Base-by-base conservation (phyloP, 2,329 filamentous ascomycete species). In the Epichloe coenophiala region DNA sequence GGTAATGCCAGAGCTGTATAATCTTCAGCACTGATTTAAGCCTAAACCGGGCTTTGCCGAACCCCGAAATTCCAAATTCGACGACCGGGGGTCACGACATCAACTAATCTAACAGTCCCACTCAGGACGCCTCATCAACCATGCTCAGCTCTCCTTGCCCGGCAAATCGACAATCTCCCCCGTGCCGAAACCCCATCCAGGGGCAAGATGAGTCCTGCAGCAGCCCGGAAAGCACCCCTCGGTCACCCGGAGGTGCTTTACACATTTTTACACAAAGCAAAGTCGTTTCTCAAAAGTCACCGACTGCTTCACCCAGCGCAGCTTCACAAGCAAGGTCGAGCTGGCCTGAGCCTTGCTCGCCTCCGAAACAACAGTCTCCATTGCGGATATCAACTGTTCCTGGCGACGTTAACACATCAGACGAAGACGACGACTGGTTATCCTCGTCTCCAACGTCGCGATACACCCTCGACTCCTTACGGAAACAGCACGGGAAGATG, bases 401-500 rank as follows among this genome's bases (percentile, higher is more conserved):
- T 27, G 49, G 47, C 45, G 23, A 33, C 39, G 31, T 39, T 11
- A 17, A 9, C 39, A 38, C 23, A 38, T 50, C 48, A 17, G 48
- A 52, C 45, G 31, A 46, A 35, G 48, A 19, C 15, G 23, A 39
- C 7, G 49, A 52, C 40, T 36, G 33, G 37, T 37, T 39, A 5
- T 47, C 40, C 11, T 31, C 40, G 15, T 47, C 37, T 23, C 47
- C 54, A 11, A 38, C 38, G 33, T 53, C 55, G 15, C 44, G 67
- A 63, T 47, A 66, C 64, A 51, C 47, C 2, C 46, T 50, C 27
- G 45, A 50, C 8, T 33, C 41, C 23, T 45, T 52, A n/a, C 39
- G 36, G 27, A 49, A 44, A 17, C 27, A 48, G 38, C 44, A 17
- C 23, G 13, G 67, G 58, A 54, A 59, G 31, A 62, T 61, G 64